These are phyloP conservation scores for Emmonsiellopsis sp. DNA, from an alignment of 2,329 filamentous ascomycete species.

Conservation along the genomic window DNA sequence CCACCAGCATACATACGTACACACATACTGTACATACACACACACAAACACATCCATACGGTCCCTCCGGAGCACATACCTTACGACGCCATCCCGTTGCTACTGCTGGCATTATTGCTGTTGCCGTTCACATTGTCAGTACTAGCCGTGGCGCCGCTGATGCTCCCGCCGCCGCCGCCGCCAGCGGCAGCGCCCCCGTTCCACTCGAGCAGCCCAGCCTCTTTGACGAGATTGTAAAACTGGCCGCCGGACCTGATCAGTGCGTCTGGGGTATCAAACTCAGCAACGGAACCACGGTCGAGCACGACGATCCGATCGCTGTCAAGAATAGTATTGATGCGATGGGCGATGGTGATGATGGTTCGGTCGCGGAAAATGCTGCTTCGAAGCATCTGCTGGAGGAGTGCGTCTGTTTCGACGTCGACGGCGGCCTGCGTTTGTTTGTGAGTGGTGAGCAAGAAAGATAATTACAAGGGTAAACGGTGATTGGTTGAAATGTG, in stretches of 20 bases:
- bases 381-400: slow-evolving; percentile 55
- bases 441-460: not conserved
- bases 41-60: not conserved
- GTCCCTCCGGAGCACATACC: not conserved
- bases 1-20: not conserved
- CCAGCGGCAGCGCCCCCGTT: slow-evolving; percentile 21
- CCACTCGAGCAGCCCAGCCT: slow-evolving; percentile 64
- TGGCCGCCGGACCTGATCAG: slow-evolving; percentile 67
- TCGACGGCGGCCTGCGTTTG: slow-evolving; percentile 54
- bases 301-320: slow-evolving; percentile 87
- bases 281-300: slow-evolving; percentile 78
- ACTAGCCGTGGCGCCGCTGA: not conserved
- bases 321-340: slow-evolving; percentile 92
- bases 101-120: not conserved
- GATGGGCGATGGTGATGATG: slow-evolving; percentile 96
- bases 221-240: slow-evolving; percentile 85
- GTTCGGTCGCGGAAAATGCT: slow-evolving; percentile 78
- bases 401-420: slow-evolving; percentile 57
- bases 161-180: slow-evolving; percentile 8
- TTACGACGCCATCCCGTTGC: not conserved
- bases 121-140: not conserved
- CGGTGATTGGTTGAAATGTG: too few relatives aligned
- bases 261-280: slow-evolving; percentile 80
- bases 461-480: not conserved
- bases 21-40: not conserved